Percentiles rank a stretch among this genome's conserved stretches.
Conservation (phyloP, 108 stramenopile species). For the Nitzschia palea region DNA sequence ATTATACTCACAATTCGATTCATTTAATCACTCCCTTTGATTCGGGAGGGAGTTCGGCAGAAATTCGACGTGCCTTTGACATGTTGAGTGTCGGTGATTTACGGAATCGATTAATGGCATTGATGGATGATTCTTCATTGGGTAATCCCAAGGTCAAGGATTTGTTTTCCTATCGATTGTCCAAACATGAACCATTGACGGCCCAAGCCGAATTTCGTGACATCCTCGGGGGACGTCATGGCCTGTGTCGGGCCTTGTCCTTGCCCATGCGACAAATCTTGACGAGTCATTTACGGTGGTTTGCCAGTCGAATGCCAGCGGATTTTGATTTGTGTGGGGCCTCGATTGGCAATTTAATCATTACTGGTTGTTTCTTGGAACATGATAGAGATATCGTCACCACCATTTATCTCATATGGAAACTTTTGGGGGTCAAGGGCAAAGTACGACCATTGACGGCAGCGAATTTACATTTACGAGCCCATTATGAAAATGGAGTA, state of each 20-base stretch:
- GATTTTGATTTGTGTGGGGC: slow-evolving; percentile 39
- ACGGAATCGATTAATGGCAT: slow-evolving; percentile 25
- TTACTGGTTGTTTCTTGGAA: slow-evolving; percentile 37
- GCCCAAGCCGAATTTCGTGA: slow-evolving; percentile 18
- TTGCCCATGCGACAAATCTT: slow-evolving; percentile 34
- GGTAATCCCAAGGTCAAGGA: slow-evolving; percentile 18
- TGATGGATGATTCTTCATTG: slow-evolving; percentile 15
- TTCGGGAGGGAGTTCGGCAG: slow-evolving; percentile 35
- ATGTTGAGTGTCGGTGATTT: slow-evolving; percentile 35
- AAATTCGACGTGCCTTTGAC: slow-evolving; percentile 33
- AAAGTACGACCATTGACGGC: slow-evolving; percentile 30
- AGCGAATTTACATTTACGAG: slow-evolving; percentile 33
- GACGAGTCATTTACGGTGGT: slow-evolving; percentile 31
- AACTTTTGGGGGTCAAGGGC: slow-evolving; percentile 36
- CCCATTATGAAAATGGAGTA: slow-evolving; percentile 22
- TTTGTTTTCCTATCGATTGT: slow-evolving; percentile 21
- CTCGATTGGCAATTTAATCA: slow-evolving; percentile 39
- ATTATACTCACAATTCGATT: slow-evolving; percentile 37
- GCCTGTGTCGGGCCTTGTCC: slow-evolving; percentile 17
- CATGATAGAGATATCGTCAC: slow-evolving; percentile 35
- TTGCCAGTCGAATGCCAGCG: slow-evolving; percentile 27
- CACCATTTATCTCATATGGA: slow-evolving; percentile 24
- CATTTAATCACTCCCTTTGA: slow-evolving; percentile 44
- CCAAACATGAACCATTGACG: slow-evolving; percentile 3
- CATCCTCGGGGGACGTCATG: slow-evolving; percentile 18